Evolutionary conservation across 345 rosid species (phyloP), one percentile per base, ranked within the genome.

Genomic region (Salix exigua): DNA sequence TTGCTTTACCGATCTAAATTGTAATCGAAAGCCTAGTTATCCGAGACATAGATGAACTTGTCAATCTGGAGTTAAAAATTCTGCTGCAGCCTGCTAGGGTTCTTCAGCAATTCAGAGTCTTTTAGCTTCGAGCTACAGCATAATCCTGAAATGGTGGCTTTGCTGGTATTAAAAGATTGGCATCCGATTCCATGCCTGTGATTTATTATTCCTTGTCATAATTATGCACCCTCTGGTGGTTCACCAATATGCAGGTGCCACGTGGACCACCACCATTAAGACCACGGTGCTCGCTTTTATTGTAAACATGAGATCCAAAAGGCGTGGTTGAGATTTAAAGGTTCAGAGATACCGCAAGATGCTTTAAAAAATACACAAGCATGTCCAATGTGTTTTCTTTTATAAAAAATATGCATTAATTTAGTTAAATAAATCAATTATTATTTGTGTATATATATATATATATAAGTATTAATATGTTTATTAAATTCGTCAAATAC

Each of bases 161-260:
- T 31, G 19, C 1, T 44, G 8, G 37, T 26, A 19, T 30, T 7
- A 9, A 17, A 11, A 37, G 68, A 65, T 19, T 28, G 73, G 79
- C 68, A 69, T 69, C 30, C n/a, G 79, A 76, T 76, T 68, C 74
- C 74, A 60, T 70, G 38, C 42, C 44, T 69, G 28, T 4, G 28
- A 30, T 76, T 40, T 69, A 18, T 42, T 16, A 23, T 51, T 75
- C 66, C 38, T 37, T 14, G 50, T 67, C 66, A 53, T 66, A 33
- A 67, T 46, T 2, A 31, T 35, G 35, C 70, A 48, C 30, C 19
- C 62, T 7, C 60, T 17, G 75, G 71, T 51, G 50, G 78, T 13
- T 65, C 19, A 64, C 58, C 70, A 46, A 14, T 46, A 30, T 64
- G 42, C 1, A 6, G 69, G 53, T 28, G 76, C 26, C 7, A 40